Base-by-base conservation (phyloP, 495 filamentous ascomycete genomes). In the Parathielavia appendiculata region DNA sequence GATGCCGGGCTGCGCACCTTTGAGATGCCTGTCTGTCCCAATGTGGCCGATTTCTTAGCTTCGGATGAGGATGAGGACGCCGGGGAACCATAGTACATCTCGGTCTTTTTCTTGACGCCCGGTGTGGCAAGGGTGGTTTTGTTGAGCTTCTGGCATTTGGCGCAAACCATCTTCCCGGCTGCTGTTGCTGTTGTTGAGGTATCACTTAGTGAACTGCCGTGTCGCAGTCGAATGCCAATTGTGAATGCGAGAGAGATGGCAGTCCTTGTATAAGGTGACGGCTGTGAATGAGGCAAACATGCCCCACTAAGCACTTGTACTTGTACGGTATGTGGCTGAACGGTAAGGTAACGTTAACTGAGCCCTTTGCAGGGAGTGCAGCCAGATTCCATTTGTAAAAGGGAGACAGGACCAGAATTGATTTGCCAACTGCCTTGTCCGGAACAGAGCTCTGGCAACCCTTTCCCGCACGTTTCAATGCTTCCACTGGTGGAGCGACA, bases 11-110 rank as follows among this genome's bases (percentile, higher is more conserved):
- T 22, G 44, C 75, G 67, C 50, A 76, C 73, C 68, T 85, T 86
- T 46, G 76, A 75, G 45, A 82, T 73, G 38, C 79, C 79, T 36
- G 75, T 79, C 23, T 77, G 76, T 13, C 81, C 83, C n/a, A 80
- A 57, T 2, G 83, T 82, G 51, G 81, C 80, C 32, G 75, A 74
- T 39, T 69, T 71, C 57, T 74, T 78, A 1, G 63, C 66, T n/a
- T 63, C 49, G 17, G 64, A 60, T 9, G 71, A 69, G 9, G 82
- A 78, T 4, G 69, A 58, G 3, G 68, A 73, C 30, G 77, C 76
- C 2, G 83, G 72, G 1, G 84, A 87, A 51, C 86, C 85, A 66
- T 84, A 81, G 75, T 89, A 89, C 76, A 88, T 82, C 39, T 89
- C 86, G 66, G 71, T 81, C 72, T 86, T 87, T 69, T 81, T 83